Base-by-base conservation (phyloP, 352 stramenopile species). In the Aphanomyces stellatus region DNA sequence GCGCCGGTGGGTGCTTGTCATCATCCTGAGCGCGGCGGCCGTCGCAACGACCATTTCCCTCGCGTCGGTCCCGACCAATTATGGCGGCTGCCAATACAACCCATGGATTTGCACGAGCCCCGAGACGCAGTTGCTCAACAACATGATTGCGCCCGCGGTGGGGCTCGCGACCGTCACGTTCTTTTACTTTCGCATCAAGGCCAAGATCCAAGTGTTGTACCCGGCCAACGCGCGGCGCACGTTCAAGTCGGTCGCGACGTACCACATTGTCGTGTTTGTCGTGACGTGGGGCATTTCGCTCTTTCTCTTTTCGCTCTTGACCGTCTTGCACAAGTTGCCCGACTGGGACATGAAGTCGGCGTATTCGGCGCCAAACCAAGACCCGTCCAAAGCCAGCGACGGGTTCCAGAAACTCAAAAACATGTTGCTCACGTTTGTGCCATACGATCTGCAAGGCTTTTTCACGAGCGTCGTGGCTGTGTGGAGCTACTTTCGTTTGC, bases 401-500 rank as follows among this genome's bases (percentile, higher is more conserved):
- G 25, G 35, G 19, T 19, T 51, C 25, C 7, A 25, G 8, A 22
- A 53, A 15, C n/a, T 53, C 25, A 49, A 49, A 30, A 30, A 30
- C 30, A 57, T 57, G 49, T 24, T 57, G 25, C 30, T 57, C 25
- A 57, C 49, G 49, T 57, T 57, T 37, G 49, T 57, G 19, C 49
- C 49, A n/a, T 57, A 57, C 49, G 82, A 91, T 31, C 66, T 89
- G 3, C 71, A 88, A 2, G 81, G 83, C 8, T 78, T 89, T 2
- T 78, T 79, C 22, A 89, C 79, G 17, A 80, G 81, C 7, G 49
- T 57, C 27, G 49, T 57, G 7, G 49, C 49, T 22, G 75, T 90
- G 51, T 89, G 75, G 5, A 90, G 88, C 66, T 92, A 85, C 67
- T 80, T 89, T 35, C 77, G 79, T 0, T 87, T 82, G 31, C 75